Conservation (phyloP, 257 asterid genomes). For the Rauvolfia tetraphylla region DNA sequence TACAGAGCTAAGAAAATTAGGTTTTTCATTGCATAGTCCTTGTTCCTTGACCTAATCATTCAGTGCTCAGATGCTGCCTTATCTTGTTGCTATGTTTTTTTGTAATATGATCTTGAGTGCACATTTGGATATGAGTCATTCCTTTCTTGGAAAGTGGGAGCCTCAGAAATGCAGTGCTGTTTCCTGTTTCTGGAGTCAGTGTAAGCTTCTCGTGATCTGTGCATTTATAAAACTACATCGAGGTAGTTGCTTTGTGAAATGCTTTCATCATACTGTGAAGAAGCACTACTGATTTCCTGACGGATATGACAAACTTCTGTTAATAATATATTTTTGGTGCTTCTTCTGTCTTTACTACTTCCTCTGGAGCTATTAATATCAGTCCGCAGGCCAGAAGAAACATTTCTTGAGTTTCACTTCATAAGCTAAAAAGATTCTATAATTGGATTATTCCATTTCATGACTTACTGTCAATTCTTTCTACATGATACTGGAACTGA, state of each 20-base stretch:
- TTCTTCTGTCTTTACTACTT: neutral
- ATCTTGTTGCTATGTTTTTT: no score
- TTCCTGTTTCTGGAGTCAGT: neutral
- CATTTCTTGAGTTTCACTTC: neutral
- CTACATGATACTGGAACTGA: neutral
- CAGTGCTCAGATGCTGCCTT: conserved; percentile 5
- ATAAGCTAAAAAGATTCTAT: neutral
- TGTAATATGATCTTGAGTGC: neutral
- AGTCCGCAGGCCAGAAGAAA: neutral
- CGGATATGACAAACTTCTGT: neutral
- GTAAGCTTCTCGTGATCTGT: neutral
- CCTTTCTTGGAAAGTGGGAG: neutral
- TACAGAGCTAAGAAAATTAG: neutral
- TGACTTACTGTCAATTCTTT: neutral
- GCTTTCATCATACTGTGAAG: conserved; percentile 1
- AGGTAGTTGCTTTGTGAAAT: neutral
- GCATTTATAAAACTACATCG: neutral
- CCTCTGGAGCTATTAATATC: neutral
- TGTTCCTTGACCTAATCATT: neutral
- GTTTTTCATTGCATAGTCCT: neutral
- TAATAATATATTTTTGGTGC: neutral
- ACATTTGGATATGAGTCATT: conserved; percentile 2
- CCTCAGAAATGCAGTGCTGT: conserved; percentile 5
- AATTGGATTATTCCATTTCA: neutral
- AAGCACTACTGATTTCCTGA: neutral